Base-by-base conservation (phyloP, 169 alveolate species). In the Plasmodium coatneyi region DNA sequence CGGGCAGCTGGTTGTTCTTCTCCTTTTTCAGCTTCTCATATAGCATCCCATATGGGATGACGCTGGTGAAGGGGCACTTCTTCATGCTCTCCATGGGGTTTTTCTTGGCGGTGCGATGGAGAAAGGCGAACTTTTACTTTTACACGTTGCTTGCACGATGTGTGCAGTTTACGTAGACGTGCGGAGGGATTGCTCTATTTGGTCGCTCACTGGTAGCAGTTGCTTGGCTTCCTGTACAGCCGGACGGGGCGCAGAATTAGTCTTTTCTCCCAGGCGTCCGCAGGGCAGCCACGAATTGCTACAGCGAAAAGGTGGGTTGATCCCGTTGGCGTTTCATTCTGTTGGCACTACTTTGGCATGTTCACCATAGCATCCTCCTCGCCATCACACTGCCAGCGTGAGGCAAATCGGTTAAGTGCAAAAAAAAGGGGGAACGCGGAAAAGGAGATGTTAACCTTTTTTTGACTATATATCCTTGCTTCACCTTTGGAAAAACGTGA, bases 61-160 rank as follows among this genome's bases (percentile, higher is more conserved):
- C 93, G 43, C 71, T 86, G n/a, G 93, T 86, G 84, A 36, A 52
- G 52, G 93, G 84, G 60, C 84, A 86, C 39, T 22, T 52, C 30
- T 72, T n/a, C 84, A 74, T 32, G 16, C 80, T 60, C 82, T 46
- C 80, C 84, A 74, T 86, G 56, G 22, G 34, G 19, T 19, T 5
- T 2, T 0, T 0, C 1, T 39, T 0, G 5, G 46, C 46, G 3
- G 10, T 4, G 46, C 46, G 9, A 6, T 39, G n/a, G n/a, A n/a
- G n/a, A n/a, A n/a, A n/a, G 60, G 60, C 6, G 25, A 4, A 49
- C 22, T 49, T 3, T 2, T 16, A 12, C 60, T 4, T 49, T 10
- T 49, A 49, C 60, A 49, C 16, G n/a, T 10, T 43, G 5, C 22
- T 12, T 10, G 22, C 60, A 49, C 60, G 7, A 12, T 49, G 60